phyloP scores from a whole-genome alignment of 2,329 filamentous ascomycete genomes.

The Aspergillus sp. region DNA sequence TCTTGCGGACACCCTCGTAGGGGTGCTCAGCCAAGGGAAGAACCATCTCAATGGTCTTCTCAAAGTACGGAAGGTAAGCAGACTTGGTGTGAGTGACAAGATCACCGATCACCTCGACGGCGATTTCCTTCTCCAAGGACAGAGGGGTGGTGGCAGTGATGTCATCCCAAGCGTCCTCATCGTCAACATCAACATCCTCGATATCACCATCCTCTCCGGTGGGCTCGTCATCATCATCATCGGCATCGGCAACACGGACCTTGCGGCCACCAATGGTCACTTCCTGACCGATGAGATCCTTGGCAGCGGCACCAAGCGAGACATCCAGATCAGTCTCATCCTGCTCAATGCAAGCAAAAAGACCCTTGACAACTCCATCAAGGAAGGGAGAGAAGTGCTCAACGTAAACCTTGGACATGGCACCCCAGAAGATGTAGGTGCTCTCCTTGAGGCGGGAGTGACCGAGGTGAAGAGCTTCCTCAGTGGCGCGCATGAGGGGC shows the following conservation, averaged over 20 bases:
- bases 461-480: constrained; percentile 84
- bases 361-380: constrained; percentile 50
- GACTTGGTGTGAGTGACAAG: constrained; percentile 83
- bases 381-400: constrained; percentile 57
- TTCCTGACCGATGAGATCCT: constrained; percentile 73
- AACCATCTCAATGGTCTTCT: constrained; percentile 81
- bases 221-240: constrained; percentile 58
- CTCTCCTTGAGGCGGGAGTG: constrained; percentile 92
- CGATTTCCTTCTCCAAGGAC: constrained; percentile 95
- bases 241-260: constrained; percentile 72
- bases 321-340: constrained; percentile 82
- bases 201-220: constrained; percentile 58
- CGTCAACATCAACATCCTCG: constrained; percentile 68
- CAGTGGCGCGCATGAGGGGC: constrained; percentile 86
- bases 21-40: constrained; percentile 80
- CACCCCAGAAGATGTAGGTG: constrained; percentile 95
- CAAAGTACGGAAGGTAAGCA: constrained; percentile 79
- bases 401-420: constrained; percentile 89
- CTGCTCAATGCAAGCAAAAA: constrained; percentile 84
- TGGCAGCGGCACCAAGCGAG: constrained; percentile 71
- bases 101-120: constrained; percentile 90
- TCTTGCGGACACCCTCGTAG: constrained; percentile 92
- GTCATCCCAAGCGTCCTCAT: constrained; percentile 82
- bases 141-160: constrained; percentile 83
- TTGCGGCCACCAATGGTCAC: constrained; percentile 81